These are phyloP conservation scores for Pseudogymnoascus sp. DNA, from an alignment of 2,329 filamentous ascomycete species.

Conservation along the genomic window DNA sequence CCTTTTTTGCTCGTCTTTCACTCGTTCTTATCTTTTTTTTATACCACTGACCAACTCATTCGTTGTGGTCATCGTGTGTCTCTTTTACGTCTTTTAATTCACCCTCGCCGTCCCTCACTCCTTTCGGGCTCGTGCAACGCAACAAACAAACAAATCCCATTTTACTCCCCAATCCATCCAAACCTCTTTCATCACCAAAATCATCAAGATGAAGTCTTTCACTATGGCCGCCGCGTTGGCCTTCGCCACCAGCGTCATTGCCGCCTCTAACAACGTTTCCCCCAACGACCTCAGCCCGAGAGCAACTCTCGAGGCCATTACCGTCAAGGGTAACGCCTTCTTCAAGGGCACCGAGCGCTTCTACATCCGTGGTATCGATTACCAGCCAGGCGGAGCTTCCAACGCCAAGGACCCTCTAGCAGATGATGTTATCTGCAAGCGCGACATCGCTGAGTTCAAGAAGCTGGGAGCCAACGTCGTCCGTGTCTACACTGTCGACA, in stretches of 20 bases:
- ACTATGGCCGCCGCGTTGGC: slow-evolving; percentile 1
- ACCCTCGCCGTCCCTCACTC: slow-evolving; percentile 4
- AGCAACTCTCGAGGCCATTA: not conserved
- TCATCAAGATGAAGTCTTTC: slow-evolving; percentile 6
- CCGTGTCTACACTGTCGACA: slow-evolving; percentile 89
- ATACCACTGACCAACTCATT: not conserved
- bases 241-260: not conserved
- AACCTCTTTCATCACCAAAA: not conserved
- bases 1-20: slow-evolving; percentile 8
- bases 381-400: slow-evolving; percentile 67
- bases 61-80: slow-evolving; percentile 2
- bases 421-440: slow-evolving; percentile 61
- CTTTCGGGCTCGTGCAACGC: slow-evolving; percentile 1
- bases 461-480: slow-evolving; percentile 84
- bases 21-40: not conserved
- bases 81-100: slow-evolving; percentile 7
- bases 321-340: slow-evolving; percentile 4
- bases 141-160: not conserved
- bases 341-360: slow-evolving; percentile 36
- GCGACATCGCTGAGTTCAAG: slow-evolving; percentile 75
- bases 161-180: not conserved
- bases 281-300: not conserved
- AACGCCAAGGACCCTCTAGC: slow-evolving; percentile 69
- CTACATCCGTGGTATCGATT: slow-evolving; percentile 90
- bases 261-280: not conserved